These are phyloP conservation scores for Macrophomina pseudophaseolina DNA, from an alignment of 2,329 filamentous ascomycete species.

Conservation along the genomic window DNA sequence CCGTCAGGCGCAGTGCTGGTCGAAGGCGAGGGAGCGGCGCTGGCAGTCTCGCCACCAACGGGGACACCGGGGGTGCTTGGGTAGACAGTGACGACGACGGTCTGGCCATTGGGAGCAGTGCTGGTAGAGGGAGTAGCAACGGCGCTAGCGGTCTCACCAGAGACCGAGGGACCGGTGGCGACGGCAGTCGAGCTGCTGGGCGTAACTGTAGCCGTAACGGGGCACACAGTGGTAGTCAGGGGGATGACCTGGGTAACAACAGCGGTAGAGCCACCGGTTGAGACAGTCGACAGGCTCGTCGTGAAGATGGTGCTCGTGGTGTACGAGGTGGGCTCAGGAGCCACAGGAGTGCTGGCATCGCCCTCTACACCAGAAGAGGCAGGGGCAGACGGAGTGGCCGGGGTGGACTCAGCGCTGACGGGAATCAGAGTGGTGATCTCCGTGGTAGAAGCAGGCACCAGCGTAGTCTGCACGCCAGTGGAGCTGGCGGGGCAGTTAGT, in stretches of 20 bases:
- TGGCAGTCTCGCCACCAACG: not conserved
- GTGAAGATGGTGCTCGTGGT: slow-evolving; percentile 12
- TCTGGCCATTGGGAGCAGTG: not conserved
- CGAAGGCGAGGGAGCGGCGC: not conserved
- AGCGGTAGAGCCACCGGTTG: slow-evolving; percentile 17
- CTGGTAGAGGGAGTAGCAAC: not conserved
- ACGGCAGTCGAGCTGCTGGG: slow-evolving; percentile 25
- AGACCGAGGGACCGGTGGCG: not conserved
- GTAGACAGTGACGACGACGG: not conserved
- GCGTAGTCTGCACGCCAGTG: slow-evolving; percentile 6
- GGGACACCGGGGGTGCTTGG: not conserved
- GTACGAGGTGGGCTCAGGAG: slow-evolving; percentile 1
- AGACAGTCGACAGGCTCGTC: slow-evolving; percentile 1
- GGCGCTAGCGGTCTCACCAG: not conserved
- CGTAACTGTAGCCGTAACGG: slow-evolving; percentile 37
- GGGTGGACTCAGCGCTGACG: slow-evolving; percentile 19
- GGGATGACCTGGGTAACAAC: slow-evolving; percentile 16
- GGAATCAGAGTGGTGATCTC: slow-evolving; percentile 19
- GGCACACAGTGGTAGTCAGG: slow-evolving; percentile 34
- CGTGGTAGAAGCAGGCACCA: slow-evolving; percentile 10
- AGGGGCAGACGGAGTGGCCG: slow-evolving; percentile 3
- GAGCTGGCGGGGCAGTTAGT: slow-evolving; percentile 27
- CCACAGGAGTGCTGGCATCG: not conserved
- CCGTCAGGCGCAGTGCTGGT: slow-evolving; percentile 1
- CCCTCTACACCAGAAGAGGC: not conserved